A percentile compares a stretch with the other conserved stretches of the same genome.
phyloP scores from a whole-genome alignment of 1,139 yeast genomes.

The Saccharomyces pastorianus region DNA sequence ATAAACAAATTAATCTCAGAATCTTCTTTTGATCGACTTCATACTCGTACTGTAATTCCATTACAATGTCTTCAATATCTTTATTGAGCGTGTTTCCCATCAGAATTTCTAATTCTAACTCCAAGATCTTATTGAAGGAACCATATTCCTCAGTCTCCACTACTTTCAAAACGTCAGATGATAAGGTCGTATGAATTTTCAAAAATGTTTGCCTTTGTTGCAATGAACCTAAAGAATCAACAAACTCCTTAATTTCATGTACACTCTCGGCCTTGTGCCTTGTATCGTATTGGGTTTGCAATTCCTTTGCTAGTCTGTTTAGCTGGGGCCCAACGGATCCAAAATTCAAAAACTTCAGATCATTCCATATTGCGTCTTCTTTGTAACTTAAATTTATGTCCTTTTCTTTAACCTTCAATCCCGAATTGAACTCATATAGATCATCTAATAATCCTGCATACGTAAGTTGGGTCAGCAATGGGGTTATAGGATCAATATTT shows the following conservation, averaged over 20 bases:
- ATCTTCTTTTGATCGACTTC: slow-evolving; percentile 12
- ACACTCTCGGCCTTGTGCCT: slow-evolving; percentile 54
- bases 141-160: slow-evolving; percentile 38
- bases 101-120: slow-evolving; percentile 53
- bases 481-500: slow-evolving; percentile 61
- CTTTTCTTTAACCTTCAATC: slow-evolving; percentile 30
- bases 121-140: slow-evolving; percentile 49
- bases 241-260: slow-evolving; percentile 62
- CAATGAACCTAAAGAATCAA: slow-evolving; percentile 58
- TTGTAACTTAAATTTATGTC: slow-evolving; percentile 20
- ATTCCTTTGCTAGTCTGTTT: slow-evolving; percentile 58
- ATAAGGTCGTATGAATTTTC: slow-evolving; percentile 66
- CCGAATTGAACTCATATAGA: slow-evolving; percentile 45
- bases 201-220: slow-evolving; percentile 63
- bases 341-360: slow-evolving; percentile 62
- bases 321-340: slow-evolving; percentile 70
- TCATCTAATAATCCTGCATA: slow-evolving; percentile 82
- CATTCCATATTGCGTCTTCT: slow-evolving; percentile 38
- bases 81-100: slow-evolving; percentile 20
- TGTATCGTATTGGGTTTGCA: slow-evolving; percentile 62
- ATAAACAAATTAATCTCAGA: slow-evolving; percentile 21
- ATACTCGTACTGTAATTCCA: slow-evolving; percentile 24
- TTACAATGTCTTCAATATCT: slow-evolving; percentile 17
- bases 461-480: slow-evolving; percentile 66
- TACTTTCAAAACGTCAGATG: slow-evolving; percentile 55